Evolutionary conservation across 78 protist genomes (phyloP).

Genomic region (Dictyostelium purpureum): DNA sequence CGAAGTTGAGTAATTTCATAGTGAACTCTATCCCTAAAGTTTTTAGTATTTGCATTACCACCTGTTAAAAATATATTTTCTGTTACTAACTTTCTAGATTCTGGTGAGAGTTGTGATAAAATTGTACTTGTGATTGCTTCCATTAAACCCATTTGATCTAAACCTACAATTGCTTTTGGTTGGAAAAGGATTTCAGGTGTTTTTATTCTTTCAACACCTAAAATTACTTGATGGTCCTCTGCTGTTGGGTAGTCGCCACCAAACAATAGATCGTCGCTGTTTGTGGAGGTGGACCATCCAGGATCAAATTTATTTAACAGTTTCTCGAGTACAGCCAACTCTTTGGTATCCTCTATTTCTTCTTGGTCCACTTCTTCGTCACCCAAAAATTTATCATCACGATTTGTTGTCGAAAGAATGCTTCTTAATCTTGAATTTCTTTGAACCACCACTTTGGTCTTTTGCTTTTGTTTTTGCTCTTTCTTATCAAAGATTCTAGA

Average conservation of each 20-base stretch:
- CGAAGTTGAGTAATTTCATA: slow-evolving; percentile 52
- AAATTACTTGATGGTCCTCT: slow-evolving; percentile 41
- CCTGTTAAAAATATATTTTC: slow-evolving; percentile 60
- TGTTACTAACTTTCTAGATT: not conserved
- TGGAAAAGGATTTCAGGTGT: slow-evolving; percentile 67
- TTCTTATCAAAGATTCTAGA: not conserved
- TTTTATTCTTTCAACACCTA: slow-evolving; percentile 73
- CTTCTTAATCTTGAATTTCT: slow-evolving; percentile 32
- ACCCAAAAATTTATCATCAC: not conserved
- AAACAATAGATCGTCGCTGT: not conserved
- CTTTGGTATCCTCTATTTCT: slow-evolving; percentile 31
- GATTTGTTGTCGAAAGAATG: not conserved
- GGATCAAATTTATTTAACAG: slow-evolving; percentile 64
- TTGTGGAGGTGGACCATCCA: slow-evolving; percentile 5
- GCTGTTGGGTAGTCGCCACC: slow-evolving; percentile 18
- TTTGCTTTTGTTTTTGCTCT: slow-evolving; percentile 6
- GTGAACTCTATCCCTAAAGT: slow-evolving; percentile 18
- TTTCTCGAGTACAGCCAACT: slow-evolving; percentile 19
- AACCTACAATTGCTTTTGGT: slow-evolving; percentile 68
- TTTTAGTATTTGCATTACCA: slow-evolving; percentile 4
- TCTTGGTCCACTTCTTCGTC: slow-evolving; percentile 22
- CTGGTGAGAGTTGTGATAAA: not conserved
- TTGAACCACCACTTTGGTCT: slow-evolving; percentile 22
- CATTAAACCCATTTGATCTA: slow-evolving; percentile 67
- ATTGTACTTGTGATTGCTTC: slow-evolving; percentile 24